A percentile compares a stretch with the other conserved stretches of the same genome.
Evolutionary conservation across 495 filamentous ascomycete genomes (phyloP).

Genomic region (Geoglossum glabrum): DNA sequence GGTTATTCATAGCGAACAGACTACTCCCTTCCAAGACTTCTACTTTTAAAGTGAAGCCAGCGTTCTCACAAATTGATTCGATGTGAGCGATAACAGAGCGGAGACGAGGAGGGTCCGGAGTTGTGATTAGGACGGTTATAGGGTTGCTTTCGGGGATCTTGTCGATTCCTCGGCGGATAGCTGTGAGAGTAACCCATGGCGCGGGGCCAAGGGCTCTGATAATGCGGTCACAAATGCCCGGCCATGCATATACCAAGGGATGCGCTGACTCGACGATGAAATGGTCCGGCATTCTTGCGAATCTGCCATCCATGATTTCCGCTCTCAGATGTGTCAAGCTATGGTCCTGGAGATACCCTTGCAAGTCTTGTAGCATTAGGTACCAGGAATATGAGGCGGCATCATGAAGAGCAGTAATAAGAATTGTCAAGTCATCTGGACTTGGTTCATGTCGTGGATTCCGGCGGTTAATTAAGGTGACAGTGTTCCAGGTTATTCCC

Average conservation of each 20-base stretch:
- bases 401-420: neutral
- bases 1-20: neutral
- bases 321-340: neutral
- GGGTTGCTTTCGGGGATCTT: neutral
- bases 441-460: neutral
- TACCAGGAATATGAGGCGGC: neutral
- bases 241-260: slow-evolving; percentile 1
- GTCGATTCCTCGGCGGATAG: neutral
- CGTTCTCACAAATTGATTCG: neutral
- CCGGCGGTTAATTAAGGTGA: neutral
- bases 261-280: neutral
- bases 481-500: neutral
- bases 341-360: neutral
- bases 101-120: neutral
- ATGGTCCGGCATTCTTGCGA: neutral
- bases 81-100: neutral
- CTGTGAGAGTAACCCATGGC: neutral
- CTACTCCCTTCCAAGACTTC: neutral
- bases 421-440: neutral
- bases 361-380: neutral
- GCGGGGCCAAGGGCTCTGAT: neutral
- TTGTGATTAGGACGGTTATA: neutral
- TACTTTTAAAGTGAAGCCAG: neutral
- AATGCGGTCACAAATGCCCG: neutral
- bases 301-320: neutral